Conservation (phyloP, 1,284 basidiomycete species). For the Ceratobasidium sp. region DNA sequence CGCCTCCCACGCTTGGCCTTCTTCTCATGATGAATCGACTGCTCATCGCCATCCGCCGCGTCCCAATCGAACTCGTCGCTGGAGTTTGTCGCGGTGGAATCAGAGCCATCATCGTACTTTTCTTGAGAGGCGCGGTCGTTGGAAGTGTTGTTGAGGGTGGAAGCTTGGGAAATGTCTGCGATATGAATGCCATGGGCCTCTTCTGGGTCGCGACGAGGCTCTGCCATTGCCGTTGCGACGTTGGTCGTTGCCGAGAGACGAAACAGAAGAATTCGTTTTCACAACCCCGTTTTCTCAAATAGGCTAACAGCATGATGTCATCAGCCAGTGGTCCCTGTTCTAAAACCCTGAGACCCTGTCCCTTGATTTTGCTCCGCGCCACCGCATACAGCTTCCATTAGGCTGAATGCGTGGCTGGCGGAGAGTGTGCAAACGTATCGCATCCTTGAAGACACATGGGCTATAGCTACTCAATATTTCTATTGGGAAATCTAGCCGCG, state of each 20-base stretch:
- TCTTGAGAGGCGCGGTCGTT: conserved; percentile 7
- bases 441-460: too few species aligned
- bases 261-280: conserved; percentile 10
- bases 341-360: conserved; percentile 16
- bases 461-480: too few species aligned
- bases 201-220: conserved; percentile 9
- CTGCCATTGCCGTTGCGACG: conserved; percentile 30
- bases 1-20: conserved; percentile 64
- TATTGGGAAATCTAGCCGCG: too few species aligned
- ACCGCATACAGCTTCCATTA: too few species aligned
- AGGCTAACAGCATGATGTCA: conserved; percentile 36
- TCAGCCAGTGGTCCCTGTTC: conserved; percentile 19
- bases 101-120: conserved; percentile 56
- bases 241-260: conserved; percentile 27
- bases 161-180: conserved; percentile 27
- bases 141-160: conserved; percentile 27
- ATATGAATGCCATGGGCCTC: conserved; percentile 27
- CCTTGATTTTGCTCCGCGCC: too few species aligned
- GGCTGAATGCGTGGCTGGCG: too few species aligned
- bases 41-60: conserved; percentile 65
- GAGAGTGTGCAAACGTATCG: too few species aligned
- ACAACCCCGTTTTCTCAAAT: conserved; percentile 31
- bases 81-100: conserved; percentile 69
- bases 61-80: conserved; percentile 84
- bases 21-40: conserved; percentile 50